A percentile compares a stretch with the other conserved stretches of the same genome.
Conservation (phyloP, 2,329 filamentous ascomycete genomes). For the Coleophoma crateriformis region DNA sequence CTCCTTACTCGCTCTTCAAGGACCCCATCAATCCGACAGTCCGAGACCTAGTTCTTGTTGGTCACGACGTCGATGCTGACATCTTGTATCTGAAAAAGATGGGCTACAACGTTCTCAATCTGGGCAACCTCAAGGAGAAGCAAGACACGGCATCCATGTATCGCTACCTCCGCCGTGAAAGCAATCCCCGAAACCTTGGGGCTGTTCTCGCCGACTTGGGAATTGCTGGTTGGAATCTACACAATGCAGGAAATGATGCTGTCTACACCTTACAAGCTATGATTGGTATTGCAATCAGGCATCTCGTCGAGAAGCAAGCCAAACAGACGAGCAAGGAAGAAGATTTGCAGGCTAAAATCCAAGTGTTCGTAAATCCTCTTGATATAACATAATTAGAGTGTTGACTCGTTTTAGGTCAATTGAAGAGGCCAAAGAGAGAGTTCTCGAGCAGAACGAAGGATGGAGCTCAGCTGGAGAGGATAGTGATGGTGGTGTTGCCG, state of each 20-base stretch:
- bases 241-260: slow-evolving; percentile 87
- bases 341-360: slow-evolving; percentile 11
- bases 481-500: slow-evolving; percentile 16
- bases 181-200: slow-evolving; percentile 49
- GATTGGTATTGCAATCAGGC: slow-evolving; percentile 51
- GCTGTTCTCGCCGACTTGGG: slow-evolving; percentile 58
- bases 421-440: slow-evolving; percentile 7
- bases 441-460: slow-evolving; percentile 10
- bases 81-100: slow-evolving; percentile 60
- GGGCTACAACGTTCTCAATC: slow-evolving; percentile 53
- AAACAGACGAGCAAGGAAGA: slow-evolving; percentile 6
- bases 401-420: slow-evolving; percentile 7
- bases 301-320: slow-evolving; percentile 13
- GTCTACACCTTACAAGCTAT: slow-evolving; percentile 72
- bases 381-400: not conserved
- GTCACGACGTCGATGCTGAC: slow-evolving; percentile 67
- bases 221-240: slow-evolving; percentile 60
- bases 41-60: slow-evolving; percentile 69
- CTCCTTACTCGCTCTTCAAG: slow-evolving; percentile 40
- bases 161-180: slow-evolving; percentile 51
- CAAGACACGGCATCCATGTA: slow-evolving; percentile 73
- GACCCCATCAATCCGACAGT: slow-evolving; percentile 1
- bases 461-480: slow-evolving; percentile 19
- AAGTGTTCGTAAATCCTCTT: slow-evolving; percentile 8
- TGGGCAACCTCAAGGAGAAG: slow-evolving; percentile 53